Percentiles rank a stretch among this genome's conserved stretches.
Evolutionary conservation across 768 basidiomycete species (phyloP).

Genomic region (Psilocybe tampanensis): DNA sequence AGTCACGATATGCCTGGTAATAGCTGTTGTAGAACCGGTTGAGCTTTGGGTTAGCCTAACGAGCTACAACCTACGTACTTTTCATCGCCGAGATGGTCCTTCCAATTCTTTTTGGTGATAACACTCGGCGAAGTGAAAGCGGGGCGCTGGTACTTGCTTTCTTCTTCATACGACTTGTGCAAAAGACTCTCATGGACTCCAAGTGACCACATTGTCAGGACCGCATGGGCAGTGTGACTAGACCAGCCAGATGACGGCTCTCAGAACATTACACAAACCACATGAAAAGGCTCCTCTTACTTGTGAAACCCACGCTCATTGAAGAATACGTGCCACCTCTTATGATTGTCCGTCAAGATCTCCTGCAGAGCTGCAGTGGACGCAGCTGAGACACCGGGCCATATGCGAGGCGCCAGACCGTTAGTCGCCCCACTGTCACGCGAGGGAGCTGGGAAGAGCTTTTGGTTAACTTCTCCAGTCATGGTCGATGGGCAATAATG

Average conservation of each 20-base stretch:
- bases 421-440: background rate
- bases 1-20: slow-evolving; percentile 53
- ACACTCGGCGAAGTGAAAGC: slow-evolving; percentile 44
- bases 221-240: slow-evolving; percentile 59
- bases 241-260: slow-evolving; percentile 14
- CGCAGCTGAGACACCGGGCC: slow-evolving; percentile 35
- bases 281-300: slow-evolving; percentile 20
- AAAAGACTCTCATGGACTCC: slow-evolving; percentile 50
- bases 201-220: slow-evolving; percentile 62
- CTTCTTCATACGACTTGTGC: slow-evolving; percentile 37
- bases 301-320: slow-evolving; percentile 42
- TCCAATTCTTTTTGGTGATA: slow-evolving; percentile 51
- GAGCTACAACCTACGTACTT: slow-evolving; percentile 37
- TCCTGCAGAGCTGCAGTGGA: slow-evolving; percentile 42
- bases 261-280: background rate
- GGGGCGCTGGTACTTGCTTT: slow-evolving; percentile 37
- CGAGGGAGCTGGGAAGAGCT: slow-evolving; percentile 11
- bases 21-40: slow-evolving; percentile 38
- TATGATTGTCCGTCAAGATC: slow-evolving; percentile 51
- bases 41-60: background rate
- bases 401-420: slow-evolving; percentile 22
- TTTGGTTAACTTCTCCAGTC: background rate
- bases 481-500: background rate
- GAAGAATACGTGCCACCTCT: slow-evolving; percentile 58
- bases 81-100: slow-evolving; percentile 58